Conservation (phyloP, 352 stramenopile species). For the Thraustotheca clavata region DNA sequence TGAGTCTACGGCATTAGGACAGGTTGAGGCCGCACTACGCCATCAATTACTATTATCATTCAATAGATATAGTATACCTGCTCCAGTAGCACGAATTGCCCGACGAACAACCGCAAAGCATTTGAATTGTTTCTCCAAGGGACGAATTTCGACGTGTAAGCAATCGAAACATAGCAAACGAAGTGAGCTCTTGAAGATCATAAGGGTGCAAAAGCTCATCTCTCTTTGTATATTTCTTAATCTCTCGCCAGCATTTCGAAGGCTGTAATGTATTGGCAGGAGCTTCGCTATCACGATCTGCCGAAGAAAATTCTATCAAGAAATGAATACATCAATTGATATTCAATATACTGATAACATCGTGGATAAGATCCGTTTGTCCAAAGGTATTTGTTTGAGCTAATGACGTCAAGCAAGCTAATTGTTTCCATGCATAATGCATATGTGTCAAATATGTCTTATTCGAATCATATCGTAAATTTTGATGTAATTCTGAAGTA, state of each 20-base stretch:
- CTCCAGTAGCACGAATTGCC: slow-evolving; percentile 67
- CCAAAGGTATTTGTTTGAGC: neutral
- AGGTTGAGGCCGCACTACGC: slow-evolving; percentile 45
- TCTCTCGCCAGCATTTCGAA: slow-evolving; percentile 18
- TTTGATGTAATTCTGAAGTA: neutral
- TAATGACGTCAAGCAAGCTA: slow-evolving; percentile 17
- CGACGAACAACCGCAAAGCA: slow-evolving; percentile 44
- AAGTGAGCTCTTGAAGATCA: slow-evolving; percentile 28
- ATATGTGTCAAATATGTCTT: neutral
- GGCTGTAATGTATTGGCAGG: slow-evolving; percentile 23
- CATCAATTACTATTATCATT: neutral
- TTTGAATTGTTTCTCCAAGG: slow-evolving; percentile 29
- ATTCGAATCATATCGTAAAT: neutral
- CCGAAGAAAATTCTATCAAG: slow-evolving; percentile 39
- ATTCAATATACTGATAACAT: slow-evolving; percentile 2
- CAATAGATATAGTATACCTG: slow-evolving; percentile 34
- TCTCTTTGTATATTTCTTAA: slow-evolving; percentile 23
- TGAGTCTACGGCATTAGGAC: slow-evolving; percentile 46
- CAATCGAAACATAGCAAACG: slow-evolving; percentile 30
- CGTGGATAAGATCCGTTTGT: slow-evolving; percentile 17
- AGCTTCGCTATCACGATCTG: slow-evolving; percentile 41
- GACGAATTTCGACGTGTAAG: slow-evolving; percentile 16
- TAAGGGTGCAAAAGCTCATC: slow-evolving; percentile 29
- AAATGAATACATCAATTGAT: neutral
- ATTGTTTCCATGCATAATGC: slow-evolving; percentile 21